Evolutionary conservation across 176 grass and related monocot species (phyloP), one percentile per base, ranked within the genome.

Genomic region (Bonia amplexicaulis): DNA sequence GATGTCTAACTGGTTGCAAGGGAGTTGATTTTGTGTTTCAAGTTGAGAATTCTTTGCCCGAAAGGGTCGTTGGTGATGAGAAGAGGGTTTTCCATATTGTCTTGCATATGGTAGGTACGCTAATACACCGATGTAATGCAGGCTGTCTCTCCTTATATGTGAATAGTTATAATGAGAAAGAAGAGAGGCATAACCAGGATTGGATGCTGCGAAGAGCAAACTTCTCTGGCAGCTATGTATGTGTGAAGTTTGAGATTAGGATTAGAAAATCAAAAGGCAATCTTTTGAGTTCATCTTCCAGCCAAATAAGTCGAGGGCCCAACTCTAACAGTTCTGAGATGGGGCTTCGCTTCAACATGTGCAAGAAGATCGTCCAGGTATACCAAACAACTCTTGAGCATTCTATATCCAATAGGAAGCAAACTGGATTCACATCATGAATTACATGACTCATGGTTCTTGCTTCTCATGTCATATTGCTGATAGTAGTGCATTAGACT

Each of bases 31-130:
- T 99, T 60, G 80, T 80, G 37, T 96, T 91, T 80, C 88, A 91
- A 57, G 65, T 94, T 12, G 90, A 94, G 10, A 90, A 85, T 37
- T 77, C 90, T 79, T 79, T 99, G 78, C 96, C 96, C 1, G 76
- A 89, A 76, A 88, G 77, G 66, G 90, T 94, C 25, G 23, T 94
- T 71, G 96, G 96, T 8, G 96, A 99, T 33, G 93, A 99, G 87
- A 96, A 94, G 80, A 86, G 96, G 61, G 87, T 99, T 77, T 99
- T 99, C 85, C 96, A 99, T 81, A 87, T 99, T 44, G 68, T 99
- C 54, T 73, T 94, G 57, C 93, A 99, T 72, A 96, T 96, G 93
- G 74, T 99, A 19, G 93, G 90, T 52, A 88, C 88, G 74, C 84
- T 99, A 66, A 74, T 94, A 70, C 81, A 83, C 63, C 89, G 84